Conservation (phyloP, 2,329 filamentous ascomycete genomes). For the Aureobasidium sp. region DNA sequence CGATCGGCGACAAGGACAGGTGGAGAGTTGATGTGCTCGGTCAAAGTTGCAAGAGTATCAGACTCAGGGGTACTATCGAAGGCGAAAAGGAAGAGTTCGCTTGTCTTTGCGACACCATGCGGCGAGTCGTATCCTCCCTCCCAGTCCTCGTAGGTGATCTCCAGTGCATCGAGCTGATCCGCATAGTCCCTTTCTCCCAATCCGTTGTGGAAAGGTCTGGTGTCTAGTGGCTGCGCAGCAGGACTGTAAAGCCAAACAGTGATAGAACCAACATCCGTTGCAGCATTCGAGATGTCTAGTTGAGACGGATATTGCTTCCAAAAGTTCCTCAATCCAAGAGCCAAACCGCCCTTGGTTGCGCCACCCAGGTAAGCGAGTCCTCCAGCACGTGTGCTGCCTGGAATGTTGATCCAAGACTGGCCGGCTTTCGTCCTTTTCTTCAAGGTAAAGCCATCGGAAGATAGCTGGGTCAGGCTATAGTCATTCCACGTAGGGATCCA, state of each 20-base stretch:
- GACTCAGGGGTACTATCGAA: neutral
- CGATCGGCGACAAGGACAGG: neutral
- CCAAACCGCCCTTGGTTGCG: neutral
- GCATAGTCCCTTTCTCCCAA: neutral
- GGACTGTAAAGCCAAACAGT: neutral
- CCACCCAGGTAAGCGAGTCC: neutral
- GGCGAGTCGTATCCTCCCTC: neutral
- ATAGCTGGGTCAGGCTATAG: neutral
- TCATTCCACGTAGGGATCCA: neutral
- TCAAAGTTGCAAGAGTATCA: neutral
- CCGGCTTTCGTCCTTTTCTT: neutral
- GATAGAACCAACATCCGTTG: neutral
- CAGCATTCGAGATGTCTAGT: neutral
- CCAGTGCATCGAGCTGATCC: neutral
- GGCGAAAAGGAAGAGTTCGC: neutral
- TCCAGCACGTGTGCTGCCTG: neutral
- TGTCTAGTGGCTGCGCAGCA: neutral
- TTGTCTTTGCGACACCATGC: neutral
- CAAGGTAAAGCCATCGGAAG: neutral
- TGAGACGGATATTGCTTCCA: neutral
- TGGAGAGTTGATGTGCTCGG: neutral
- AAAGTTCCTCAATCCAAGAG: neutral
- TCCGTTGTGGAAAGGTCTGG: neutral
- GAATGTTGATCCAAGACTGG: neutral
- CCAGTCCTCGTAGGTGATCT: neutral